Evolutionary conservation across 768 basidiomycete genomes (phyloP), one percentile per base, ranked within the genome.

Genomic region (Tylopilus vinaceipallidus): DNA sequence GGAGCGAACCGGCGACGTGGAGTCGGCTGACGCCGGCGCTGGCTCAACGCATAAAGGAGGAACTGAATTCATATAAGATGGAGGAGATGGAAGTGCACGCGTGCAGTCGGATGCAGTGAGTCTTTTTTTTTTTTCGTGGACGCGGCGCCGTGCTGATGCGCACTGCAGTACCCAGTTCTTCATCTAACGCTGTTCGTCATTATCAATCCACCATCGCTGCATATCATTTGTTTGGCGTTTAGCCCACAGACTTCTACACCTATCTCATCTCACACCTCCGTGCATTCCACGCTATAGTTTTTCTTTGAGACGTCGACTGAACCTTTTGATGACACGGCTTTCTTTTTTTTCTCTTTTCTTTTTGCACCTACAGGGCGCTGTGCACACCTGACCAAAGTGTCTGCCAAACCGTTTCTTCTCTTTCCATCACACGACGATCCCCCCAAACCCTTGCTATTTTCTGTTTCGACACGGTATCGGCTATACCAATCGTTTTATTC

Each of bases 51-150:
- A 98, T 99, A 70, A 99, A 99, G 78, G 93, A 95, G 73, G 92
- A 95, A 72, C 76, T 99, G 45, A 99, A 99, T 71, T 92, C 91
- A 48, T 98, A 91, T 73, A 98, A 98, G 78, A 91, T 98, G 89
- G 94, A 95, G 71, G 94, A 98, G 74, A 98, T 99, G 95, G 92
- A 95, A 67, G 94, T 99, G 54, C 95, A 98, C 71, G 89, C 90
- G 59, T 76, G 88, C 42, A 95, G 91, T 71, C 84, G 91, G 69
- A 83, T 90, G 60, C 86, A 97, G 91, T 93, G 67, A 58, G 91
- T 82, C 34, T 42, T 47, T 44, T 38, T 50, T 43, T 34, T 45
- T 1, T 1, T 4, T n/a, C n/a, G n/a, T n/a, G 10, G 13, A 11
- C 32, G 11, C 11, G 20, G 23, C 2, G 7, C 1, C 5, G 1